Conservation (phyloP, 352 stramenopile genomes). For the Pythium diclinum region DNA sequence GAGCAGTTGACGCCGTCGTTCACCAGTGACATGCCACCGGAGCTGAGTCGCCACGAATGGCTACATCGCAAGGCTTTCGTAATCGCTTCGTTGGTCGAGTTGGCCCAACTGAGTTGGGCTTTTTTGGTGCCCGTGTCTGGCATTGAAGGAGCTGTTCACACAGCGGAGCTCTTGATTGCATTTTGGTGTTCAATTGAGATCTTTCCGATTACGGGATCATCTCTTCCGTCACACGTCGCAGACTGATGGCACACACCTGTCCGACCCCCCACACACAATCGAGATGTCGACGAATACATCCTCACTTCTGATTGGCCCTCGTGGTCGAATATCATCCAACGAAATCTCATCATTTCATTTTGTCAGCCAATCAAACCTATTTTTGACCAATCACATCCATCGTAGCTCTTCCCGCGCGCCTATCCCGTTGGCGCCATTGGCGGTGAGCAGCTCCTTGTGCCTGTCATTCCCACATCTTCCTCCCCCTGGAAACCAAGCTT, state of each 20-base stretch:
- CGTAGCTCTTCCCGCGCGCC: not conserved
- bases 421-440: constrained; percentile 1
- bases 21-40: no score
- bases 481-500: not conserved
- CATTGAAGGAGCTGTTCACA: not conserved
- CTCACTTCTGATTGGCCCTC: not conserved
- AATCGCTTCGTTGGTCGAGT: not conserved
- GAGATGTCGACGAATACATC: not conserved
- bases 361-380: not conserved
- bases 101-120: not conserved
- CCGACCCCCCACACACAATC: not conserved
- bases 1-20: no score
- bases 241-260: not conserved
- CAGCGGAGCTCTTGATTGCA: not conserved
- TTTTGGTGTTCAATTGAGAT: not conserved
- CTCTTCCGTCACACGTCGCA: not conserved
- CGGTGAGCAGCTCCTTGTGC: not conserved
- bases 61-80: not conserved
- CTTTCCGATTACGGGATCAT: not conserved
- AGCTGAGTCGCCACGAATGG: not conserved
- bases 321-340: not conserved
- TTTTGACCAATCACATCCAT: not conserved
- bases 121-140: not conserved
- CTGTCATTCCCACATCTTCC: not conserved
- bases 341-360: not conserved